Evolutionary conservation across 345 rosid species (phyloP).

Genomic region (Moricandia arvensis): DNA sequence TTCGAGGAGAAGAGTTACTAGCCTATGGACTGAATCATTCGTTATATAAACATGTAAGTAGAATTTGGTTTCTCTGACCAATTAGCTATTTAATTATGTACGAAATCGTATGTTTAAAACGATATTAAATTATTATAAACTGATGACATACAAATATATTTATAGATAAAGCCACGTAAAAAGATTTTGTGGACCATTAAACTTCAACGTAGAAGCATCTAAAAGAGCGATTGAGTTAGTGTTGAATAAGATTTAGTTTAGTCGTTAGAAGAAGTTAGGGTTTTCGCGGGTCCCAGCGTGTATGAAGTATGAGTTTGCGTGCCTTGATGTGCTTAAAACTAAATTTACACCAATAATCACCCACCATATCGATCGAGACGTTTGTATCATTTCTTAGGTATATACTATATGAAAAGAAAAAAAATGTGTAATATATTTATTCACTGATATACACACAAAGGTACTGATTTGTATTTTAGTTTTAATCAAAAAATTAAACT

Average conservation of each 20-base stretch:
- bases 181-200: conserved; percentile 8
- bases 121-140: neutral
- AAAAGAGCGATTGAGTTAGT: conserved; percentile 11
- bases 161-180: neutral
- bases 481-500: neutral
- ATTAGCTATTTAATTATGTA: neutral
- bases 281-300: conserved; percentile 22
- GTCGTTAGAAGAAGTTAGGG: conserved; percentile 39
- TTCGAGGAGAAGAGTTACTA: neutral
- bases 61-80: neutral
- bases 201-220: conserved; percentile 33
- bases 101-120: neutral
- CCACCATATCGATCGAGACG: conserved; percentile 35
- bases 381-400: neutral
- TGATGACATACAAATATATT: neutral
- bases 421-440: neutral
- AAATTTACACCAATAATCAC: conserved; percentile 39
- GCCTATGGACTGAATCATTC: neutral
- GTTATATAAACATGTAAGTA: neutral
- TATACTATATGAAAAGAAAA: neutral
- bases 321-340: conserved; percentile 37
- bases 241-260: conserved; percentile 15
- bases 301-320: conserved; percentile 29
- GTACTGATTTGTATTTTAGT: neutral
- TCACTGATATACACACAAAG: neutral